phyloP scores from a whole-genome alignment of 2,329 filamentous ascomycete species.

The Scorias spongiosa region DNA sequence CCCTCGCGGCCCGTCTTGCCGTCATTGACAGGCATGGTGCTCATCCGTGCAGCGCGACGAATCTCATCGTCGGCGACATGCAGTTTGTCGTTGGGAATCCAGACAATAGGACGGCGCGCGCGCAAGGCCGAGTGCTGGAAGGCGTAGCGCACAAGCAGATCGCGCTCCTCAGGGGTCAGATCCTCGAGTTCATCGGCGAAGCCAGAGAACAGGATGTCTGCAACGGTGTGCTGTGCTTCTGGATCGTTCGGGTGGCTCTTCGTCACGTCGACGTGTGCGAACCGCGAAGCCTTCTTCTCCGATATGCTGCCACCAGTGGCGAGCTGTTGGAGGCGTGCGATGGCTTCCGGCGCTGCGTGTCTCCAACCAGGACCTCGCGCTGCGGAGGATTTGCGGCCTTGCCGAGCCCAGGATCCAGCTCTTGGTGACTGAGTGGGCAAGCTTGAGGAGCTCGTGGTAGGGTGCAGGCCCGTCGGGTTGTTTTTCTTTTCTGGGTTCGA shows the following conservation, averaged over 20 bases:
- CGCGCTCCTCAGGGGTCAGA: conserved; percentile 75
- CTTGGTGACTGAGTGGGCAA: background rate
- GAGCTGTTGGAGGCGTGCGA: conserved; percentile 10
- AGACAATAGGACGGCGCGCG: conserved; percentile 71
- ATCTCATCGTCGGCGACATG: conserved; percentile 90
- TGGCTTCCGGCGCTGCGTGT: conserved; percentile 8
- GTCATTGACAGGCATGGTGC: conserved; percentile 36
- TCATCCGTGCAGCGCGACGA: conserved; percentile 57
- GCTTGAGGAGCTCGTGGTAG: background rate
- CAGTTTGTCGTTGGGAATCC: conserved; percentile 83
- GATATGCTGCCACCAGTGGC: conserved; percentile 1
- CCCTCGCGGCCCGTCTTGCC: background rate
- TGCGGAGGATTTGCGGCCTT: background rate
- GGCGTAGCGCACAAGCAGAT: conserved; percentile 68
- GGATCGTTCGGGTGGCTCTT: conserved; percentile 39
- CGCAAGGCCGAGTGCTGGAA: conserved; percentile 84
- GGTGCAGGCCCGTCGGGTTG: background rate
- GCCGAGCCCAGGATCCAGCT: background rate
- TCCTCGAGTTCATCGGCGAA: conserved; percentile 92
- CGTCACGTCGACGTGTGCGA: background rate
- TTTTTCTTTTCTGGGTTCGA: background rate
- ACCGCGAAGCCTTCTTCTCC: background rate
- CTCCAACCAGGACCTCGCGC: conserved; percentile 2
- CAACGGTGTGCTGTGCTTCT: conserved; percentile 56
- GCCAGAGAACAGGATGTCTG: conserved; percentile 69